Evolutionary conservation across 805 yeast species (phyloP).

Genomic region (Hanseniaspora valbyensis): DNA sequence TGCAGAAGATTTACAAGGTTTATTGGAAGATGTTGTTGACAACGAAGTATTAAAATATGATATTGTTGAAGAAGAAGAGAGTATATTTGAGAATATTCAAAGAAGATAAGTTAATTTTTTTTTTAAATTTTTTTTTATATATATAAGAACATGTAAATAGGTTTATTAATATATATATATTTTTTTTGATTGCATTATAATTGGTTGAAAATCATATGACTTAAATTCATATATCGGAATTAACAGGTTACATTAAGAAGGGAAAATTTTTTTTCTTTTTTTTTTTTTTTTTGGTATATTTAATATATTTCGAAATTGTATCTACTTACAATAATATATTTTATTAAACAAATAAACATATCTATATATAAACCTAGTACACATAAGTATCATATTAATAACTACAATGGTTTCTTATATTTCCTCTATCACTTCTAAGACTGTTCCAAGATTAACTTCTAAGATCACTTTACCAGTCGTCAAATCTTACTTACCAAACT

Average conservation of each 20-base stretch:
- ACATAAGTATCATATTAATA: conserved; percentile 6
- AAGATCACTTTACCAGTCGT: conserved; percentile 37
- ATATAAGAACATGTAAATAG: too few relatives aligned
- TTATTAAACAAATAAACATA: neutral
- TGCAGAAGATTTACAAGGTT: neutral
- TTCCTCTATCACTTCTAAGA: conserved; percentile 46
- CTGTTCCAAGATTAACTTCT: conserved; percentile 37
- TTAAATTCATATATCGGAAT: too few relatives aligned
- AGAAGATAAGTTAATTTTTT: too few relatives aligned
- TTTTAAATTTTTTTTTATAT: too few relatives aligned
- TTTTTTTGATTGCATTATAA: too few relatives aligned
- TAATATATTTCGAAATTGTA: too few relatives aligned
- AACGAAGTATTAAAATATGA: neutral
- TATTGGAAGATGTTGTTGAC: neutral
- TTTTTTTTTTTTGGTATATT: neutral
- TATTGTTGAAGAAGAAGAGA: neutral
- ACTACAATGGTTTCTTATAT: conserved; percentile 35
- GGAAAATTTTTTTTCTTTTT: neutral
- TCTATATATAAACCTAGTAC: neutral
- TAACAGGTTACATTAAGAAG: too few relatives aligned
- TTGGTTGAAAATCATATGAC: too few relatives aligned
- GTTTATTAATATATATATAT: too few relatives aligned
- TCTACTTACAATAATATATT: neutral
- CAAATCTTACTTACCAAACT: conserved; percentile 47
- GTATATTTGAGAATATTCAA: conserved; percentile 5